Evolutionary conservation across 805 yeast genomes (phyloP).

Genomic region (Wickerhamomyces rabaulensis): DNA sequence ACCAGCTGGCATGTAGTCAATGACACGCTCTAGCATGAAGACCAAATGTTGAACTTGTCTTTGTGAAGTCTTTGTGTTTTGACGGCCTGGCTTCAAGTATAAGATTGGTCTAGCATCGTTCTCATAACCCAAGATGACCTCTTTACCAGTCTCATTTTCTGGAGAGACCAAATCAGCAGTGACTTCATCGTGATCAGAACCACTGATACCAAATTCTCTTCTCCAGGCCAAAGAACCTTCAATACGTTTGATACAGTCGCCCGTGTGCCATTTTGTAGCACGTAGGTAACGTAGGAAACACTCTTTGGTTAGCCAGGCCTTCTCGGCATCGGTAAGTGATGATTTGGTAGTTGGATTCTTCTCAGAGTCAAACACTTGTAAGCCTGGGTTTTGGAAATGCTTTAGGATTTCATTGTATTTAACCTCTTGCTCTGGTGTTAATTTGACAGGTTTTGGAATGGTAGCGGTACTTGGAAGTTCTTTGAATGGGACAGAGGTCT

Average conservation of each 20-base stretch:
- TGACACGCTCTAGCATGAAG: slow-evolving; percentile 82
- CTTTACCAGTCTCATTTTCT: slow-evolving; percentile 89
- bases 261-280: slow-evolving; percentile 85
- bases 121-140: slow-evolving; percentile 84
- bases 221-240: slow-evolving; percentile 83
- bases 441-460: slow-evolving; percentile 43
- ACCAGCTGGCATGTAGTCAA: slow-evolving; percentile 91
- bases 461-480: slow-evolving; percentile 42
- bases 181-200: slow-evolving; percentile 40
- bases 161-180: slow-evolving; percentile 48
- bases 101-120: slow-evolving; percentile 84
- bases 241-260: slow-evolving; percentile 70
- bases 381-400: slow-evolving; percentile 51
- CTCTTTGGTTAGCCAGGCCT: slow-evolving; percentile 88
- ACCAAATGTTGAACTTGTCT: slow-evolving; percentile 92
- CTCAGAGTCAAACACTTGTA: slow-evolving; percentile 28
- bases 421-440: slow-evolving; percentile 46
- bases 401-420: slow-evolving; percentile 48
- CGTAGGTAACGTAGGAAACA: slow-evolving; percentile 83
- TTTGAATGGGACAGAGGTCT: slow-evolving; percentile 46
- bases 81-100: slow-evolving; percentile 88
- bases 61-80: slow-evolving; percentile 82
- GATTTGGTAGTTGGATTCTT: slow-evolving; percentile 25
- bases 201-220: slow-evolving; percentile 75
- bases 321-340: slow-evolving; percentile 56